These are phyloP conservation scores for Eucalyptus polyanthemos DNA, from an alignment of 345 rosid species.

Conservation along the genomic window DNA sequence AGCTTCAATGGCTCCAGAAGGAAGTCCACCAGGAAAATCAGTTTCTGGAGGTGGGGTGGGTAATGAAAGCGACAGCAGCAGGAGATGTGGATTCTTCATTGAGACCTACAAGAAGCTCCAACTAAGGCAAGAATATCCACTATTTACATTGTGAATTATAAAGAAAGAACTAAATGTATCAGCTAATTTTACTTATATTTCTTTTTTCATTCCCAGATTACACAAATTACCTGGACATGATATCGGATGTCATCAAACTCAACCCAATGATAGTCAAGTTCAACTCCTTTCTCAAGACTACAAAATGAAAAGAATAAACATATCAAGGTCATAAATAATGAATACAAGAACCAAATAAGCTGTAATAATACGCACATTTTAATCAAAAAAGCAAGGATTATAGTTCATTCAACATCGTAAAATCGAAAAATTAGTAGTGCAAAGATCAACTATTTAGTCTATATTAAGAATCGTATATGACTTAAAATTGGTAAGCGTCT, in stretches of 20 bases:
- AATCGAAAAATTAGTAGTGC: not conserved
- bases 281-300: slow-evolving; percentile 88
- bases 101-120: slow-evolving; percentile 42
- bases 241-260: slow-evolving; percentile 93
- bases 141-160: not conserved
- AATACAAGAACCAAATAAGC: not conserved
- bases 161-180: not conserved
- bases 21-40: slow-evolving; percentile 71
- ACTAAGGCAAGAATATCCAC: not conserved
- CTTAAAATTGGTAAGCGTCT: not conserved
- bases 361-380: not conserved
- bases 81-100: slow-evolving; percentile 66
- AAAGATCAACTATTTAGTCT: not conserved
- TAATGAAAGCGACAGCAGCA: slow-evolving; percentile 70
- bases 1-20: slow-evolving; percentile 92
- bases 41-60: slow-evolving; percentile 88
- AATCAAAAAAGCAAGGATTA: not conserved
- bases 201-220: not conserved
- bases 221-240: slow-evolving; percentile 67
- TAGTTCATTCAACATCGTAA: not conserved
- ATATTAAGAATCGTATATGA: not conserved
- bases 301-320: not conserved
- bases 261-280: slow-evolving; percentile 86
- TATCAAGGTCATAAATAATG: not conserved
- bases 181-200: not conserved